These are phyloP conservation scores for Rosa rugosa DNA, from an alignment of 306 rosid genomes.

Conservation along the genomic window DNA sequence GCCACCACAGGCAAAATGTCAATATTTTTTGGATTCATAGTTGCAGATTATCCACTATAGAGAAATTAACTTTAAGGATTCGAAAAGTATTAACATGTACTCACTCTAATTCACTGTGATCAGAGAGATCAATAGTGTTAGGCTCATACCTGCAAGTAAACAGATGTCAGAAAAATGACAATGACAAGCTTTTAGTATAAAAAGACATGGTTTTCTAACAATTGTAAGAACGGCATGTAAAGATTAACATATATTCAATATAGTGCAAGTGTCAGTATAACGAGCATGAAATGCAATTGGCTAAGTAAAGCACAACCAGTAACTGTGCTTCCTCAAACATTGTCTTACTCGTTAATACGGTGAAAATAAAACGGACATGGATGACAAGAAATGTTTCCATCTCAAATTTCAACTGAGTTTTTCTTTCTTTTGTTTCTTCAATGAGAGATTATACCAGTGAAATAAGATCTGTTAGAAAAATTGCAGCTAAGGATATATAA, in stretches of 20 bases:
- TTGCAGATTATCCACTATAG: conserved; percentile 6
- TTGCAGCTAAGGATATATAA: background rate
- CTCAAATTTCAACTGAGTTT: background rate
- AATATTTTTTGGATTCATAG: conserved; percentile 10
- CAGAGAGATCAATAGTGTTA: conserved; percentile 90
- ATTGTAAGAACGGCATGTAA: background rate
- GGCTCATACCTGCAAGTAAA: conserved; percentile 83
- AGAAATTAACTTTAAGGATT: background rate
- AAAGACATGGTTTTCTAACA: background rate
- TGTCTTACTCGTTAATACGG: background rate
- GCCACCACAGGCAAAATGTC: conserved; percentile 19
- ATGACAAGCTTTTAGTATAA: background rate
- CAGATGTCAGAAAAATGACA: conserved; percentile 10
- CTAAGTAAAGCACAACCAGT: background rate
- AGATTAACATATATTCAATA: background rate
- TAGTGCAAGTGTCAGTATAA: background rate
- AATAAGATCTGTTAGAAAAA: background rate
- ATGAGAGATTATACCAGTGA: background rate
- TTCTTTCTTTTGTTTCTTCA: conserved; percentile 1
- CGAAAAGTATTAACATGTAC: conserved; percentile 28
- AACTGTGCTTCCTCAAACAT: background rate
- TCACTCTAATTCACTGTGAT: conserved; percentile 86
- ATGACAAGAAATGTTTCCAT: background rate
- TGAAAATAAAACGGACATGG: background rate
- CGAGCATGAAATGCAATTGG: background rate